These are phyloP conservation scores for Venturia asperata DNA, from an alignment of 2,329 filamentous ascomycete genomes.

Conservation along the genomic window DNA sequence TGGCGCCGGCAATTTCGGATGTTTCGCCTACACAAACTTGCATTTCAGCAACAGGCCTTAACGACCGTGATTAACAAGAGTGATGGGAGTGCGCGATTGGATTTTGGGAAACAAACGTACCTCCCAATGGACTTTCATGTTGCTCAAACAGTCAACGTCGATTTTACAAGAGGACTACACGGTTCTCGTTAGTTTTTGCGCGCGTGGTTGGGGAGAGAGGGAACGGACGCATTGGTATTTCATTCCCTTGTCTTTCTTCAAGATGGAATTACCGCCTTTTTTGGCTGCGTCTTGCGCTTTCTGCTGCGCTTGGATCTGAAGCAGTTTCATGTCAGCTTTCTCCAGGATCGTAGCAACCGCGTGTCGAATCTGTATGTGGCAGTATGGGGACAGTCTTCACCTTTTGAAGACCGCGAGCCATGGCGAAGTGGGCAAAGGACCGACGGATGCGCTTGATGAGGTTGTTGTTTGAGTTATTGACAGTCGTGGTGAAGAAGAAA, in stretches of 20 bases:
- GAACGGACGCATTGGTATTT: conserved; percentile 2
- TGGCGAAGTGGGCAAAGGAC: background rate
- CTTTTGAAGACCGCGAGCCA: conserved; percentile 12
- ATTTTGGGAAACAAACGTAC: background rate
- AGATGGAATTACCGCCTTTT: conserved; percentile 3
- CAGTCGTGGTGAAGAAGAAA: background rate
- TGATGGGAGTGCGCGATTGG: background rate
- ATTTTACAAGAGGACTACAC: conserved; percentile 10
- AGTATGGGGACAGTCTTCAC: background rate
- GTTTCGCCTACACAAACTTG: background rate
- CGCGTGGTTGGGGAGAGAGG: no score
- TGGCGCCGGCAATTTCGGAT: conserved; percentile 3
- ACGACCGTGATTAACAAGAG: background rate
- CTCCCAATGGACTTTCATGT: conserved; percentile 12
- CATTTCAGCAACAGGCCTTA: background rate
- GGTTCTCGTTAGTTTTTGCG: background rate
- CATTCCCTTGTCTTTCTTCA: conserved; percentile 10
- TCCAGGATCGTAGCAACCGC: no score
- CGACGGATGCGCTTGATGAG: background rate
- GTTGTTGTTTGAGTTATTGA: background rate
- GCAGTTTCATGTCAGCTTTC: background rate
- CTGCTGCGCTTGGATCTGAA: conserved; percentile 8
- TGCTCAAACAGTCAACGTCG: conserved; percentile 6
- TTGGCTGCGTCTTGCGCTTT: conserved; percentile 6
- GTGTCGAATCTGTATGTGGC: background rate